Conservation (phyloP, 2,329 filamentous ascomycete genomes). For the Botrytis pseudocinerea region DNA sequence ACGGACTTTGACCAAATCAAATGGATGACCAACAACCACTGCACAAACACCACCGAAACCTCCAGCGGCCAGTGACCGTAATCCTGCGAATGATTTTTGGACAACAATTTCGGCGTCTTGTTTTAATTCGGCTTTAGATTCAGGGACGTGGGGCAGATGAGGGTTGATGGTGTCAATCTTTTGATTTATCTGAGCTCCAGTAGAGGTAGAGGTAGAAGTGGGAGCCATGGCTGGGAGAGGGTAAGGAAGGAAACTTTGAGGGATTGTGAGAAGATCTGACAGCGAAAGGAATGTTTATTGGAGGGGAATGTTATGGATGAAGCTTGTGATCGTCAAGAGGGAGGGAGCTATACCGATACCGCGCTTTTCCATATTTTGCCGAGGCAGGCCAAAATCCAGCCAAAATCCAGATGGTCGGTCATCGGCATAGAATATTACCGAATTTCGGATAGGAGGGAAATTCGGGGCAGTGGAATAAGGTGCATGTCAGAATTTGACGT, state of each 20-base stretch:
- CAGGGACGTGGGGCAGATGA: conserved; percentile 40
- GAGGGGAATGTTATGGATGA: background rate
- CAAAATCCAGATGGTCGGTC: background rate
- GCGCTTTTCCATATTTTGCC: conserved; percentile 11
- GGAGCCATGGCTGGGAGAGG: conserved; percentile 14
- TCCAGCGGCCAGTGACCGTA: conserved; percentile 84
- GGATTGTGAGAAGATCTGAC: background rate
- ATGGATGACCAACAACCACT: conserved; percentile 92
- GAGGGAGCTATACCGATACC: conserved; percentile 8
- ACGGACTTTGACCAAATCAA: conserved; percentile 96
- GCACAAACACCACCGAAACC: conserved; percentile 93
- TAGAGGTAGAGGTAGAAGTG: conserved; percentile 23
- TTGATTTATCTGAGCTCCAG: conserved; percentile 36
- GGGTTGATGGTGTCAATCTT: conserved; percentile 36
- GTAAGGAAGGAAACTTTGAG: background rate
- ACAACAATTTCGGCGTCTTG: conserved; percentile 37
- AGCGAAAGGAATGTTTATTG: background rate
- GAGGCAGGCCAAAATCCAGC: conserved; percentile 19
- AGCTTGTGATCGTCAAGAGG: conserved; percentile 12
- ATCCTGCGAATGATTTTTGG: conserved; percentile 51
- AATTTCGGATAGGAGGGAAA: conserved; percentile 12
- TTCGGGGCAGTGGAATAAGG: conserved; percentile 1
- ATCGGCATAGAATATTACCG: conserved; percentile 15
- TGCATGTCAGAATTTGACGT: background rate
- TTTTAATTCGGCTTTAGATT: conserved; percentile 40